Evolutionary conservation across 306 rosid genomes (phyloP).

Genomic region (Styphnolobium japonicum): DNA sequence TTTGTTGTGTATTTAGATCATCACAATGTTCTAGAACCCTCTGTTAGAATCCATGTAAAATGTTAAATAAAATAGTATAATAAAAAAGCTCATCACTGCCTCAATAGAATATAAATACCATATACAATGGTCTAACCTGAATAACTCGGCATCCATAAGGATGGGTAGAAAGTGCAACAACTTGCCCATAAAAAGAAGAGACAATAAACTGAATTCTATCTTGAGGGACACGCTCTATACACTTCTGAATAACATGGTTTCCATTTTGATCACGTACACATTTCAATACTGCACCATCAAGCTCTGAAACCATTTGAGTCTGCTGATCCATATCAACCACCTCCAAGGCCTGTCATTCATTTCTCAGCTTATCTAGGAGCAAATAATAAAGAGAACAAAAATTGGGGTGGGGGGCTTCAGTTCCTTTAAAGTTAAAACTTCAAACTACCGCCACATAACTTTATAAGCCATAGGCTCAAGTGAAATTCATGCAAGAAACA

Average conservation of each 20-base stretch:
- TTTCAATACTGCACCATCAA: conserved; percentile 80
- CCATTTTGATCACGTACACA: conserved; percentile 98
- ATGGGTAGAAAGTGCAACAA: conserved; percentile 86
- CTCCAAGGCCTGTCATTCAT: conserved; percentile 77
- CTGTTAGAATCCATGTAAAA: conserved; percentile 51
- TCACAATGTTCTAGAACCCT: conserved; percentile 94
- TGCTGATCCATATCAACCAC: conserved; percentile 78
- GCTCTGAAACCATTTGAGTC: conserved; percentile 86
- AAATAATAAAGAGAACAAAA: not conserved
- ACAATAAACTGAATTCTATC: conserved; percentile 82
- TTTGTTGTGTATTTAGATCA: conserved; percentile 68
- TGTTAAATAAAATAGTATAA: conserved; percentile 23
- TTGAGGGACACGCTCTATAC: conserved; percentile 92
- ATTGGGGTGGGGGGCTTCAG: not conserved
- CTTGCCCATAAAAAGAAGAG: conserved; percentile 92
- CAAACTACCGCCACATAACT: not conserved
- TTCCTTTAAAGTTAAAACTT: not conserved
- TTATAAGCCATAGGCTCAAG: not conserved
- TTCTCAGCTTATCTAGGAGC: conserved; percentile 2
- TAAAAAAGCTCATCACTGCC: conserved; percentile 7
- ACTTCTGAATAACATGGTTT: conserved; percentile 92
- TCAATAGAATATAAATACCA: not conserved
- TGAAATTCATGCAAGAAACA: not conserved
- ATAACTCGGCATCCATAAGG: conserved; percentile 98
- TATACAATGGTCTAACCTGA: conserved; percentile 59